Percentiles rank a stretch among this genome's conserved stretches.
phyloP scores from a whole-genome alignment of 257 asterid species.

The Plantago ovata region DNA sequence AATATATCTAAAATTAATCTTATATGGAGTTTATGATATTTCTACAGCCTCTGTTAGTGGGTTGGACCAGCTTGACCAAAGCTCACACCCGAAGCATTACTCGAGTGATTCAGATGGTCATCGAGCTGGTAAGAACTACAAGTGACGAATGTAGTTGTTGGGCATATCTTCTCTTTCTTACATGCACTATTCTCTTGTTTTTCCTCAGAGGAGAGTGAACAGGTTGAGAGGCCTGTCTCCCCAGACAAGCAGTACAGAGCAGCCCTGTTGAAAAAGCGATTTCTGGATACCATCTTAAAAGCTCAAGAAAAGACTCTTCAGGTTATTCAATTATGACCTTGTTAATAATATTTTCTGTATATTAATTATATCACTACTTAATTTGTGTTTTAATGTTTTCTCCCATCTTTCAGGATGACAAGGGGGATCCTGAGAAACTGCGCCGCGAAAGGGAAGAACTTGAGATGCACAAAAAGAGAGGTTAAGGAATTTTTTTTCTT shows the following conservation, averaged over 20 bases:
- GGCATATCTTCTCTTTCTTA: slow-evolving; percentile 17
- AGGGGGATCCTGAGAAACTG: slow-evolving; percentile 70
- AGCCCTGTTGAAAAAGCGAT: slow-evolving; percentile 69
- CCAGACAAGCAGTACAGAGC: slow-evolving; percentile 84
- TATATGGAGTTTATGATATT: slow-evolving; percentile 16
- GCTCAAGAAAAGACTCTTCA: slow-evolving; percentile 85
- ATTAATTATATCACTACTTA: too few relatives aligned
- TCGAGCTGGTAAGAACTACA: slow-evolving; percentile 52
- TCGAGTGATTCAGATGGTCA: slow-evolving; percentile 59
- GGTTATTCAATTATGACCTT: slow-evolving; percentile 29
- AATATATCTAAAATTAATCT: slow-evolving; percentile 3
- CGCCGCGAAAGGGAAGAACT: slow-evolving; percentile 82
- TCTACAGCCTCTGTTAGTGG: slow-evolving; percentile 58
- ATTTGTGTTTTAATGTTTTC: slow-evolving; percentile 17
- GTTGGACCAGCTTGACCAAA: slow-evolving; percentile 56
- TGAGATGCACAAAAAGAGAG: slow-evolving; percentile 75
- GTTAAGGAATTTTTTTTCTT: slow-evolving; percentile 24
- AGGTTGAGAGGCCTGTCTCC: slow-evolving; percentile 60
- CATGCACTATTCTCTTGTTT: slow-evolving; percentile 5
- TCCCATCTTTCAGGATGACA: slow-evolving; percentile 46
- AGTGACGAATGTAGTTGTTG: slow-evolving; percentile 14
- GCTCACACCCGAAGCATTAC: slow-evolving; percentile 42
- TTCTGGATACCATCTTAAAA: slow-evolving; percentile 81
- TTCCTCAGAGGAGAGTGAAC: slow-evolving; percentile 53
- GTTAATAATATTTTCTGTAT: too few relatives aligned